Conservation (phyloP, 2,329 filamentous ascomycete species). For the Beauveria scarabaeidicola region DNA sequence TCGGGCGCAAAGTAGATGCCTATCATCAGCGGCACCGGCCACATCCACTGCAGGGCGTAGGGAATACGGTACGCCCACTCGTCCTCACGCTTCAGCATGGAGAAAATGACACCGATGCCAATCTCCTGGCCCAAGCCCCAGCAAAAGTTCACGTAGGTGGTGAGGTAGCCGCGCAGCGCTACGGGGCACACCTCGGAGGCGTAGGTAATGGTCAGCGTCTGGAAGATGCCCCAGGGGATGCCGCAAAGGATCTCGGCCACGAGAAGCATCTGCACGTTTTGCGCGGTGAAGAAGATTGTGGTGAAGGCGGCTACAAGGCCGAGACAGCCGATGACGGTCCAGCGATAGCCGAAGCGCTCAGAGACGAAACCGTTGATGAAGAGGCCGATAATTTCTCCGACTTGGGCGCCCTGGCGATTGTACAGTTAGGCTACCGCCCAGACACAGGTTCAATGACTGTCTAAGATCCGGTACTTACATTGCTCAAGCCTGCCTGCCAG, state of each 20-base stretch:
- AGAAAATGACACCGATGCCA: conserved; percentile 63
- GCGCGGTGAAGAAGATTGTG: conserved; percentile 56
- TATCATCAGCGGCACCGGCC: conserved; percentile 58
- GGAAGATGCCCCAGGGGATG: conserved; percentile 54
- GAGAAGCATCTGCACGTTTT: conserved; percentile 49
- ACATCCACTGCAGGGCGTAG: conserved; percentile 70
- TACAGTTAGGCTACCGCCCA: not conserved
- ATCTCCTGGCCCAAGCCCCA: conserved; percentile 71
- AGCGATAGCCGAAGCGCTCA: conserved; percentile 60
- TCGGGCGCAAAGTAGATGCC: conserved; percentile 62
- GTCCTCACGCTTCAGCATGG: conserved; percentile 55
- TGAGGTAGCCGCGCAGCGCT: conserved; percentile 61
- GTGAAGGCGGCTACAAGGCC: conserved; percentile 47
- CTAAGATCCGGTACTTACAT: conserved; percentile 24
- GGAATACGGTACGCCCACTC: conserved; percentile 64
- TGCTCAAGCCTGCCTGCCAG: conserved; percentile 56
- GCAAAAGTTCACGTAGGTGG: conserved; percentile 69
- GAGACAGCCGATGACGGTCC: conserved; percentile 53
- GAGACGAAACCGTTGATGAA: conserved; percentile 57
- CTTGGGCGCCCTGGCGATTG: conserved; percentile 38
- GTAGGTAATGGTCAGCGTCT: conserved; percentile 54
- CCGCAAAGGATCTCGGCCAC: conserved; percentile 56
- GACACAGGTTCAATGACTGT: too few species aligned
- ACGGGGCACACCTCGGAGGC: conserved; percentile 67
- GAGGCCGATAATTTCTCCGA: conserved; percentile 59